Percentiles rank a stretch among this genome's conserved stretches.
Evolutionary conservation across 148 eudicot species (phyloP).

Genomic region (Rhododendron simsii): DNA sequence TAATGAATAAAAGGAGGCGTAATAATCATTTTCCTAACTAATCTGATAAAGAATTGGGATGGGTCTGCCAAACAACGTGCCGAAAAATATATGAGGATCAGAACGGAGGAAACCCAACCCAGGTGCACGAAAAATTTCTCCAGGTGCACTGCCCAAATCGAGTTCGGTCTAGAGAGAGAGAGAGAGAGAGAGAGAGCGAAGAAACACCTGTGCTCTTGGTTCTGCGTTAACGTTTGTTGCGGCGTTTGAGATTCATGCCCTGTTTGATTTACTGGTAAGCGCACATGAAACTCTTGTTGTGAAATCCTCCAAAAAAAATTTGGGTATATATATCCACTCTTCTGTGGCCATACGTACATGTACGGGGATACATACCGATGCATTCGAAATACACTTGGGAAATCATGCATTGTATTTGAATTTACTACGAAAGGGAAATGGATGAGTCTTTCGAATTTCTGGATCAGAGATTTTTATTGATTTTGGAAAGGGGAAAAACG

Average conservation of each 20-base stretch:
- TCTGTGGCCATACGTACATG: background rate
- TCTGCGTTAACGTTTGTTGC: background rate
- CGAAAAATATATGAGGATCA: background rate
- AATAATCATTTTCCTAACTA: no score
- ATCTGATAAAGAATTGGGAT: no score
- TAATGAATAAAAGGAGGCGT: no score
- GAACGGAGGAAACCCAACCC: background rate
- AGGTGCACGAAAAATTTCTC: no score
- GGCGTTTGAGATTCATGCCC: background rate
- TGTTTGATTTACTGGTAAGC: slow-evolving; percentile 2
- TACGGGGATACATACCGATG: no score
- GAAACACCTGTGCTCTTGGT: background rate
- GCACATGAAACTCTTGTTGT: background rate
- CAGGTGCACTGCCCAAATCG: background rate
- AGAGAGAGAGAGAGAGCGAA: background rate
- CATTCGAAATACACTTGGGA: background rate
- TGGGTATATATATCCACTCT: background rate
- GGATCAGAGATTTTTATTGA: background rate
- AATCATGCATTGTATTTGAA: background rate
- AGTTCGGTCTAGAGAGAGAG: background rate
- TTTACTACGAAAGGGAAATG: background rate
- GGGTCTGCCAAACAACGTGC: background rate
- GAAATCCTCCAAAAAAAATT: background rate
- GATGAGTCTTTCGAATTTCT: background rate
- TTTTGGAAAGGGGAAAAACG: background rate